Evolutionary conservation across 108 stramenopile genomes (phyloP), one percentile per base, ranked within the genome.

Genomic region (Nannochloropsis oceanica): DNA sequence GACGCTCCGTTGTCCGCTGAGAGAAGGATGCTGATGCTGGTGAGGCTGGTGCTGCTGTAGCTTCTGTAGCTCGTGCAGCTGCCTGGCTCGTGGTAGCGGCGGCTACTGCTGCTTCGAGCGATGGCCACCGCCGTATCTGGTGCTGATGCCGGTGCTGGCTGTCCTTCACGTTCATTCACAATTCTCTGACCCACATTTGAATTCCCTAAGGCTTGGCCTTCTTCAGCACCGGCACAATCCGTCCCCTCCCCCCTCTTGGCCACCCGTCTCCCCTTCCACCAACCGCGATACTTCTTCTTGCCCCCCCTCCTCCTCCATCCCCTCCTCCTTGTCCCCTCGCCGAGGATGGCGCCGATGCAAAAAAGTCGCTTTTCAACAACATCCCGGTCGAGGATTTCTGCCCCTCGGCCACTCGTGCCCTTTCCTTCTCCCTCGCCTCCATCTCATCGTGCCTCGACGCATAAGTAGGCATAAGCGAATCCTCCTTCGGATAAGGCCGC

Each of bases 381-480:
- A 50, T 50, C 14, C 14, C 46, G 18, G 46, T 50, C 22, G 59
- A 8, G n/a, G 59, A 73, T 10, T 73, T 73, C n/a, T 73, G 59
- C 7, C 59, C 59, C 59, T 73, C 59, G 7, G 59, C 18, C 18
- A 73, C 22, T n/a, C 59, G 59, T 7, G 59, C 59, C n/a, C 59
- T 73, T 73, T 73, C 59, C 59, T 73, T 73, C n/a, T 73, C 59
- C n/a, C 59, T 73, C 22, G 59, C 80, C 26, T 81, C 80, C 81
- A 87, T 82, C 83, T 59, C 82, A 20, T 79, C 84, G 0, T 87
- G 87, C 27, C 80, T 46, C 8, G 84, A 84, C 27, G 87, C 80
- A 14, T 84, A 87, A 11, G 87, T 87, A 9, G 89, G 89, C 89
- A 89, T 86, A 14, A 82, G 50, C 11, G 82, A 80, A 80, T 43